Conservation (phyloP, 1,284 basidiomycete species). For the Rhodotorula sp. region DNA sequence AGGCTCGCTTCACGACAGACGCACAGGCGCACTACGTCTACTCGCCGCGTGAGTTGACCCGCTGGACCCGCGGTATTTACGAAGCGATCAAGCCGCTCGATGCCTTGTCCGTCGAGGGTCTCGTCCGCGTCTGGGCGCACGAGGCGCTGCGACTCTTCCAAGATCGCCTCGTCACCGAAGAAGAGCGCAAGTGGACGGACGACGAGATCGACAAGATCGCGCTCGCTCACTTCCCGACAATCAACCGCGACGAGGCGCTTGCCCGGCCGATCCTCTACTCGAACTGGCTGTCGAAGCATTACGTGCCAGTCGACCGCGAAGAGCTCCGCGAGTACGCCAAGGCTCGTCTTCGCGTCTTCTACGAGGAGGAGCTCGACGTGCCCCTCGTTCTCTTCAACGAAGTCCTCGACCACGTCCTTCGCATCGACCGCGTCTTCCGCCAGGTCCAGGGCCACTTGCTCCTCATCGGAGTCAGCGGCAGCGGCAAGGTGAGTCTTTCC, state of each 20-base stretch:
- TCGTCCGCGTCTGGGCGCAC: slow-evolving; percentile 97
- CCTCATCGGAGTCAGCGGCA: slow-evolving; percentile 95
- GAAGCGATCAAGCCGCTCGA: slow-evolving; percentile 93
- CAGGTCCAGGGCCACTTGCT: slow-evolving; percentile 95
- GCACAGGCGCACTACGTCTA: slow-evolving; percentile 98
- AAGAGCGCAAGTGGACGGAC: slow-evolving; percentile 93
- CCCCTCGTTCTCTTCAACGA: slow-evolving; percentile 98
- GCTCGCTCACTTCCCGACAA: slow-evolving; percentile 84
- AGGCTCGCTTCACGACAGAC: slow-evolving; percentile 91
- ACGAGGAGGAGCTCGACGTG: slow-evolving; percentile 97
- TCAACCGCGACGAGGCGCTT: slow-evolving; percentile 79
- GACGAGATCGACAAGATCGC: slow-evolving; percentile 83
- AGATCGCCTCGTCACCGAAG: slow-evolving; percentile 89
- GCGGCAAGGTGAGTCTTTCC: slow-evolving; percentile 75
- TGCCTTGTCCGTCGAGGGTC: slow-evolving; percentile 82
- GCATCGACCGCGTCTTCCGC: slow-evolving; percentile 98
- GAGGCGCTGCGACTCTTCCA: slow-evolving; percentile 97
- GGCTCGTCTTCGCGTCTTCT: slow-evolving; percentile 89
- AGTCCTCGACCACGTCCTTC: slow-evolving; percentile 92
- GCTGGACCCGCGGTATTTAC: slow-evolving; percentile 97
- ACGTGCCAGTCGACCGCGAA: slow-evolving; percentile 91
- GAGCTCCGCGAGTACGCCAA: slow-evolving; percentile 93
- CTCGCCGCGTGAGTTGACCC: slow-evolving; percentile 95
- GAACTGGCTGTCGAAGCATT: slow-evolving; percentile 99
- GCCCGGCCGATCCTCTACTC: slow-evolving; percentile 91